These are phyloP conservation scores for Orobanche coerulescens DNA, from an alignment of 257 asterid species.

Conservation along the genomic window DNA sequence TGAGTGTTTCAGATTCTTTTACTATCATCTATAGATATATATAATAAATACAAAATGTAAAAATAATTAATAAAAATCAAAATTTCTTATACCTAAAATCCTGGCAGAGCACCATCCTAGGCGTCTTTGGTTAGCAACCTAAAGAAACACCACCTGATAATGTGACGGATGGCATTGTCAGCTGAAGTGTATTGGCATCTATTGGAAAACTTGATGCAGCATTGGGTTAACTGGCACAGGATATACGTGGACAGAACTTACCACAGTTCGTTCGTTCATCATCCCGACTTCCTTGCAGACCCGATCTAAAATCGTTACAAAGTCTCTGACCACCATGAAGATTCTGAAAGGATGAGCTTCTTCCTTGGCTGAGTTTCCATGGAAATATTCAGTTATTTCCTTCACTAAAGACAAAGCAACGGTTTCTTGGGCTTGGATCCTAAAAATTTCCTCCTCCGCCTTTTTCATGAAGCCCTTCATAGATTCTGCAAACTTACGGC, in stretches of 20 bases:
- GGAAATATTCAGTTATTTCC: constrained; percentile 95
- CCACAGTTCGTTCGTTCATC: constrained; percentile 68
- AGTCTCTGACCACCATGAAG: constrained; percentile 94
- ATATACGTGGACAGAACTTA: constrained; percentile 70
- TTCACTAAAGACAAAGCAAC: constrained; percentile 80
- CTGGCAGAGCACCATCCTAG: too few relatives aligned
- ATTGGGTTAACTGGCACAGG: constrained; percentile 89
- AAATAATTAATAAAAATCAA: too few relatives aligned
- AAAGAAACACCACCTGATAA: not conserved
- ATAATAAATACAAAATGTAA: constrained; percentile 42
- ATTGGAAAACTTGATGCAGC: constrained; percentile 40
- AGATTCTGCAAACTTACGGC: constrained; percentile 47
- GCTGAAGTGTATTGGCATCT: constrained; percentile 40
- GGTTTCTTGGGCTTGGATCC: constrained; percentile 90
- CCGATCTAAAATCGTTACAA: constrained; percentile 63
- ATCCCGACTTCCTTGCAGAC: constrained; percentile 95
- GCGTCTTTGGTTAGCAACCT: not conserved
- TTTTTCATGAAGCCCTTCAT: constrained; percentile 57
- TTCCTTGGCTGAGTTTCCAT: constrained; percentile 89
- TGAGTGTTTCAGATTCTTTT: constrained; percentile 28
- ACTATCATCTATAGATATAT: constrained; percentile 33
- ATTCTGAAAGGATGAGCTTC: constrained; percentile 94
- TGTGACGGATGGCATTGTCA: constrained; percentile 35
- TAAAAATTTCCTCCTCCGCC: constrained; percentile 84
- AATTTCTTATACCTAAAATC: constrained; percentile 19